These are phyloP conservation scores for Peniophora sp. DNA, from an alignment of 1,284 basidiomycete genomes.

Conservation along the genomic window DNA sequence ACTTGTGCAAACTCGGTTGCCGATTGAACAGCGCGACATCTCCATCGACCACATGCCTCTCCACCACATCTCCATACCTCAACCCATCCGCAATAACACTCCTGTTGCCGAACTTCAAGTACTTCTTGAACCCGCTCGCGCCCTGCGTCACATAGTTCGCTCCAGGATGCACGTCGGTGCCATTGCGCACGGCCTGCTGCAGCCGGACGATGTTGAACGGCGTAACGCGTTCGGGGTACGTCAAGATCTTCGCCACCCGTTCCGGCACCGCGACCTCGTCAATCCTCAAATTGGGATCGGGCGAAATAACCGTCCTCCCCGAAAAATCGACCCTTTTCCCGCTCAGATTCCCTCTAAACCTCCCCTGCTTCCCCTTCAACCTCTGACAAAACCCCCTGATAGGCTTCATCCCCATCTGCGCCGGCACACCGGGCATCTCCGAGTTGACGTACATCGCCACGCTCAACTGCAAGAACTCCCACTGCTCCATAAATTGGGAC, in stretches of 20 bases:
- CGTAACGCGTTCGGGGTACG: conserved; percentile 95
- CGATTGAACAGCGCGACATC: conserved; percentile 99
- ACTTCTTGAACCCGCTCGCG: conserved; percentile 78
- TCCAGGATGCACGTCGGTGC: conserved; percentile 89
- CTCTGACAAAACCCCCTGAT: conserved; percentile 97
- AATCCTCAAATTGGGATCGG: conserved; percentile 96
- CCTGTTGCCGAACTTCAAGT: conserved; percentile 75
- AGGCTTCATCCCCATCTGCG: conserved; percentile 76
- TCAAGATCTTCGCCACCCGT: conserved; percentile 91
- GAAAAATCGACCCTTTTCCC: conserved; percentile 99
- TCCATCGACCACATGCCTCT: conserved; percentile 92
- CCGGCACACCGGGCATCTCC: conserved; percentile 88
- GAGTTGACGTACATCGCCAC: conserved; percentile 99
- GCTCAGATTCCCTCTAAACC: conserved; percentile 96
- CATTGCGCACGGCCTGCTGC: conserved; percentile 79
- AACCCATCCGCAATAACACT: conserved; percentile 71
- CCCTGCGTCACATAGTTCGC: conserved; percentile 90
- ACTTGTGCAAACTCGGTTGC: conserved; percentile 96
- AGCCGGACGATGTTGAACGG: conserved; percentile 83
- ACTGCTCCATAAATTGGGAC: conserved; percentile 93
- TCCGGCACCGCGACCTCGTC: conserved; percentile 98
- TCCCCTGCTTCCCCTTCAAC: conserved; percentile 97
- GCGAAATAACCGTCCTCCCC: conserved; percentile 96
- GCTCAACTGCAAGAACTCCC: conserved; percentile 94
- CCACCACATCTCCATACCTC: conserved; percentile 83